Conservation (phyloP, 805 yeast genomes). For the Cephaloascus fragrans region DNA sequence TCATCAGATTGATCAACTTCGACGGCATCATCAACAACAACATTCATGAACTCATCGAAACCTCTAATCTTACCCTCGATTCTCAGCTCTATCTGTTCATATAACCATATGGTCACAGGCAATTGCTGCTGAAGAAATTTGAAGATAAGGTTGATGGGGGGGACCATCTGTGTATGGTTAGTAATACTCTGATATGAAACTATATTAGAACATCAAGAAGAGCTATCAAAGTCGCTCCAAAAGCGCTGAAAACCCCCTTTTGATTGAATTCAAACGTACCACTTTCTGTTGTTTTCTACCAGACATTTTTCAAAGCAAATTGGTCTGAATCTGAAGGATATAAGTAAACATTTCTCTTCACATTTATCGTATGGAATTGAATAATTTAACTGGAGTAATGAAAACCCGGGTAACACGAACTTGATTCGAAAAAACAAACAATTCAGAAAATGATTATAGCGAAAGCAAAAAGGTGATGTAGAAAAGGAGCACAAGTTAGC, state of each 20-base stretch:
- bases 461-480: too few relatives aligned
- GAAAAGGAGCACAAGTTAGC: too few relatives aligned
- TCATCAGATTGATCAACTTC: slow-evolving; percentile 55
- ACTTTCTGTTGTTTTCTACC: slow-evolving; percentile 35
- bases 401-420: too few relatives aligned
- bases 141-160: slow-evolving; percentile 89
- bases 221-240: not conserved
- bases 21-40: slow-evolving; percentile 47
- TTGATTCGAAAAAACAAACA: not conserved
- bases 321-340: too few relatives aligned
- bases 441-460: not conserved
- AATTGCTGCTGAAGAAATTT: slow-evolving; percentile 77
- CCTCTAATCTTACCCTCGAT: slow-evolving; percentile 83
- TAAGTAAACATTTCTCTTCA: too few relatives aligned
- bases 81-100: slow-evolving; percentile 69
- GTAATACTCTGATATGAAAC: too few relatives aligned
- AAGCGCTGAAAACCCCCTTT: not conserved
- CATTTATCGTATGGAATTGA: too few relatives aligned
- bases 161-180: slow-evolving; percentile 34
- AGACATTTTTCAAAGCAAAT: too few relatives aligned
- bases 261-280: slow-evolving; percentile 17
- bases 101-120: slow-evolving; percentile 78
- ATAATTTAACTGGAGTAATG: too few relatives aligned
- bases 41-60: slow-evolving; percentile 96
- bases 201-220: too few relatives aligned